These are phyloP conservation scores for Ambrosia hybrid DNA, from an alignment of 140 eudicot genomes.

Conservation along the genomic window DNA sequence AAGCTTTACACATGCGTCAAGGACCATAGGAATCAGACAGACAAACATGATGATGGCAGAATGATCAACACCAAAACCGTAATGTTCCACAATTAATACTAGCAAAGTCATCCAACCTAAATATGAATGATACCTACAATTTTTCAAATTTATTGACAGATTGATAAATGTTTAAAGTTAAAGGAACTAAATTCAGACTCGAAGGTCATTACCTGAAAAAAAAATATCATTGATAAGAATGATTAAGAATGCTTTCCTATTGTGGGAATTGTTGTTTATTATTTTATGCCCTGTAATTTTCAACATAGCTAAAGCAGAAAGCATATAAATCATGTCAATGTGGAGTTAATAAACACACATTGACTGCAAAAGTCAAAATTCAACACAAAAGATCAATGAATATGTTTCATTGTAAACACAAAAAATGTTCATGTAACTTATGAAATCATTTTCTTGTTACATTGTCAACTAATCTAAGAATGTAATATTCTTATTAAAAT, in stretches of 20 bases:
- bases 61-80: slow-evolving; percentile 82
- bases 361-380: neutral
- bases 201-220: slow-evolving; percentile 70
- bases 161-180: neutral
- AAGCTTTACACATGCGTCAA: slow-evolving; percentile 91
- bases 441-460: neutral
- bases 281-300: slow-evolving; percentile 96
- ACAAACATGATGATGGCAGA: slow-evolving; percentile 73
- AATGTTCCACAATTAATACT: slow-evolving; percentile 83
- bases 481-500: neutral
- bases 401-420: neutral
- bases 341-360: neutral
- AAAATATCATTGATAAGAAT: slow-evolving; percentile 74
- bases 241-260: slow-evolving; percentile 88
- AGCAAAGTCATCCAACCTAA: slow-evolving; percentile 87
- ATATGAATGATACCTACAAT: slow-evolving; percentile 87
- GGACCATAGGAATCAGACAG: slow-evolving; percentile 70
- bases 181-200: neutral
- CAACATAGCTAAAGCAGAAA: slow-evolving; percentile 56
- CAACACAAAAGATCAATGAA: neutral
- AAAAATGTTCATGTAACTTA: neutral
- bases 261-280: slow-evolving; percentile 75
- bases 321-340: neutral
- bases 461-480: too few species aligned
- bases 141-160: slow-evolving; percentile 14